phyloP scores from a whole-genome alignment of 1,284 basidiomycete species.

The Rugosomyces carneus region DNA sequence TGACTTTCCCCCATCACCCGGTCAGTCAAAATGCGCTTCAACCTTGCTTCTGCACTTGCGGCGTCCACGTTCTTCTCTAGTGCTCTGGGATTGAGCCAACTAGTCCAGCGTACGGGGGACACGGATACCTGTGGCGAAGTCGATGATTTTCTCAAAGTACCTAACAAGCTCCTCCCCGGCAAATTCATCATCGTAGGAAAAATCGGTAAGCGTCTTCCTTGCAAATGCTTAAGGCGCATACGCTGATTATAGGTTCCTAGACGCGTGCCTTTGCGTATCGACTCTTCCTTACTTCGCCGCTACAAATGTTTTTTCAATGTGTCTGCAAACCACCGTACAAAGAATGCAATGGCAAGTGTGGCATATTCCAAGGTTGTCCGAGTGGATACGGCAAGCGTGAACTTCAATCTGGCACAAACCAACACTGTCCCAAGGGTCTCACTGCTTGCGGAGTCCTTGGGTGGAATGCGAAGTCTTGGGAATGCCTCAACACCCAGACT shows the following conservation, averaged over 20 bases:
- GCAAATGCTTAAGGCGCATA: too few species aligned
- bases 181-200: slow-evolving; percentile 24
- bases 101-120: slow-evolving; percentile 13
- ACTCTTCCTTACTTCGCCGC: slow-evolving; percentile 28
- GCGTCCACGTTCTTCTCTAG: slow-evolving; percentile 10
- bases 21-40: slow-evolving; percentile 9
- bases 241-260: slow-evolving; percentile 18
- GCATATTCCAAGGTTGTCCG: slow-evolving; percentile 32
- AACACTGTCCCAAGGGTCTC: slow-evolving; percentile 25
- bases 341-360: slow-evolving; percentile 45
- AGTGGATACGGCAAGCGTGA: slow-evolving; percentile 29
- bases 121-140: slow-evolving; percentile 37
- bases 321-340: slow-evolving; percentile 33
- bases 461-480: slow-evolving; percentile 32
- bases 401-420: slow-evolving; percentile 12
- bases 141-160: slow-evolving; percentile 26
- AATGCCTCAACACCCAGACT: slow-evolving; percentile 40
- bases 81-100: slow-evolving; percentile 8
- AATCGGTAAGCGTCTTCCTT: slow-evolving; percentile 23
- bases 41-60: slow-evolving; percentile 1
- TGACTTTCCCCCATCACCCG: not conserved
- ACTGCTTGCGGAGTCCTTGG: slow-evolving; percentile 39
- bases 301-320: slow-evolving; percentile 29
- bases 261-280: slow-evolving; percentile 35
- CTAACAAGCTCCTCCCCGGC: slow-evolving; percentile 19